Evolutionary conservation across 129 eudicot genomes (phyloP).

Genomic region (Helianthus annuus): DNA sequence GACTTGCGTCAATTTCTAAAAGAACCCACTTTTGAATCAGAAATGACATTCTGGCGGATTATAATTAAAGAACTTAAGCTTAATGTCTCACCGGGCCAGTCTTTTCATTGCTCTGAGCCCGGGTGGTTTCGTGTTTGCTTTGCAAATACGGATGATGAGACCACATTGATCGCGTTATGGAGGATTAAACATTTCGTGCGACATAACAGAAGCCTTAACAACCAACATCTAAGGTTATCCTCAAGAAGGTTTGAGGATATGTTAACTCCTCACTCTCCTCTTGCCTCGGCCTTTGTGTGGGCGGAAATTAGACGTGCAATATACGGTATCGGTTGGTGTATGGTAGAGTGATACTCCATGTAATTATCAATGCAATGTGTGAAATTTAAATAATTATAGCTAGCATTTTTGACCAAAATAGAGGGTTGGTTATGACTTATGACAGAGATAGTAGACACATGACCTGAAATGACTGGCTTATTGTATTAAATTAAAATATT

Average conservation of each 20-base stretch:
- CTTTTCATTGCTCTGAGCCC: slow-evolving; percentile 57
- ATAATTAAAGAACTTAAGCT: slow-evolving; percentile 49
- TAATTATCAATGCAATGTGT: too few relatives aligned
- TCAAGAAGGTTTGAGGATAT: too few relatives aligned
- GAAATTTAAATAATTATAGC: too few relatives aligned
- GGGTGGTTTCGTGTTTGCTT: slow-evolving; percentile 65
- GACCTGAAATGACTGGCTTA: too few relatives aligned
- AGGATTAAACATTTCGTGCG: slow-evolving; percentile 38
- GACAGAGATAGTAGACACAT: too few relatives aligned
- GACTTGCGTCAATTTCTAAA: slow-evolving; percentile 43
- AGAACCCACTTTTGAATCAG: slow-evolving; percentile 47
- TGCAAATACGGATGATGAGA: slow-evolving; percentile 58
- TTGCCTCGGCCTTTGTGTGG: slow-evolving; percentile 51
- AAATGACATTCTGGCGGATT: slow-evolving; percentile 41
- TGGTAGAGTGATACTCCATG: too few relatives aligned
- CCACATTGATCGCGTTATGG: slow-evolving; percentile 42
- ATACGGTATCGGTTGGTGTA: background rate
- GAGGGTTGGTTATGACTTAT: too few relatives aligned
- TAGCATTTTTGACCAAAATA: too few relatives aligned
- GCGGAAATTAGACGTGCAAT: slow-evolving; percentile 28
- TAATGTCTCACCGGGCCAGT: slow-evolving; percentile 56
- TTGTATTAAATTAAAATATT: too few relatives aligned
- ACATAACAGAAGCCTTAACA: too few relatives aligned
- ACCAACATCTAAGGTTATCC: slow-evolving; percentile 21
- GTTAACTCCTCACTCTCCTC: too few relatives aligned